Percentiles rank a stretch among this genome's conserved stretches.
These are phyloP conservation scores for Daedalea quercina DNA, from an alignment of 768 basidiomycete species.

Conservation along the genomic window DNA sequence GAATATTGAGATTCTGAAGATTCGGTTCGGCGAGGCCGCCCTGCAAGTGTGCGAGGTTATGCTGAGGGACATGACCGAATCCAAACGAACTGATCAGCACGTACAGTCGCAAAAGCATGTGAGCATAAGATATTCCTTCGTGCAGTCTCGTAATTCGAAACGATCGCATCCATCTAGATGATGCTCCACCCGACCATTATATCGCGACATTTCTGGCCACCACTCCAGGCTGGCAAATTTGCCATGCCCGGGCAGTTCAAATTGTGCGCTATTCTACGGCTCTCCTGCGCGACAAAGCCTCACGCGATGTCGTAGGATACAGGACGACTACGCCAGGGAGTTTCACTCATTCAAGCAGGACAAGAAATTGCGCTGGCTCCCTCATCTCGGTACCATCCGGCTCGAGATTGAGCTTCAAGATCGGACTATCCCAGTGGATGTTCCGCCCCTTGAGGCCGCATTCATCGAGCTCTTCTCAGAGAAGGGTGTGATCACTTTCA, in stretches of 20 bases:
- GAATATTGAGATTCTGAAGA: conserved; percentile 90
- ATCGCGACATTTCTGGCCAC: conserved; percentile 94
- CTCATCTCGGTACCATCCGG: conserved; percentile 80
- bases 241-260: conserved; percentile 83
- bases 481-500: conserved; percentile 38
- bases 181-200: conserved; percentile 85
- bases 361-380: conserved; percentile 84
- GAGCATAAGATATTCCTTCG: conserved; percentile 19
- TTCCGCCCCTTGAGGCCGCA: conserved; percentile 85
- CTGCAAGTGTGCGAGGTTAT: conserved; percentile 97
- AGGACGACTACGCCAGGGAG: conserved; percentile 68
- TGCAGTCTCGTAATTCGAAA: not conserved
- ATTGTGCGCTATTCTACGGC: conserved; percentile 40
- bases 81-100: conserved; percentile 82
- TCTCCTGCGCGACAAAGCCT: not conserved
- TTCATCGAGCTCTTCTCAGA: conserved; percentile 82
- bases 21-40: conserved; percentile 90
- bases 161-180: conserved; percentile 25
- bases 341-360: conserved; percentile 87
- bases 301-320: conserved; percentile 39
- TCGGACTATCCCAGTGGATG: conserved; percentile 66
- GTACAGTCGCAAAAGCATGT: conserved; percentile 72
- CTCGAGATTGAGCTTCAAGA: conserved; percentile 81
- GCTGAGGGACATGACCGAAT: conserved; percentile 96
- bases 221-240: conserved; percentile 65